phyloP scores from a whole-genome alignment of 805 yeast species.

The Zygosaccharomyces rouxii region DNA sequence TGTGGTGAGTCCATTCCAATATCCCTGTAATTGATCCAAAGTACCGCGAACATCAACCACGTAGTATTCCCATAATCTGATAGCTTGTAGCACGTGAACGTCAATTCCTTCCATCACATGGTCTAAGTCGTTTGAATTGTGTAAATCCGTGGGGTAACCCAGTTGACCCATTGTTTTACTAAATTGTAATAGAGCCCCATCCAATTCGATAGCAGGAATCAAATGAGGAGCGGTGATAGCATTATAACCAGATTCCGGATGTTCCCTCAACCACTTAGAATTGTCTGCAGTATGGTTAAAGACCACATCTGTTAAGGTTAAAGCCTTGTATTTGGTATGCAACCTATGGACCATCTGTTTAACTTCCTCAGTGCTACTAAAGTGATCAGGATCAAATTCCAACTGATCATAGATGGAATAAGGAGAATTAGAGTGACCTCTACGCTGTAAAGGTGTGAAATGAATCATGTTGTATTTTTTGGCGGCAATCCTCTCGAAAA shows the following conservation, averaged over 20 bases:
- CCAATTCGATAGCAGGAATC: slow-evolving; percentile 78
- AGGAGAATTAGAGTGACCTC: slow-evolving; percentile 91
- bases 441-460: slow-evolving; percentile 85
- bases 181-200: slow-evolving; percentile 59
- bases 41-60: slow-evolving; percentile 54
- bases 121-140: slow-evolving; percentile 50
- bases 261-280: slow-evolving; percentile 76
- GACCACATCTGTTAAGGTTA: slow-evolving; percentile 86
- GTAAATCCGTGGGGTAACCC: slow-evolving; percentile 59
- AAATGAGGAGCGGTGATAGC: slow-evolving; percentile 86
- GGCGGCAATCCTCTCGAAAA: slow-evolving; percentile 54
- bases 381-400: slow-evolving; percentile 62
- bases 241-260: slow-evolving; percentile 90
- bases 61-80: slow-evolving; percentile 85
- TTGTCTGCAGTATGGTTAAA: slow-evolving; percentile 93
- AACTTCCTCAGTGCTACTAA: slow-evolving; percentile 55
- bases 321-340: slow-evolving; percentile 53
- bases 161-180: slow-evolving; percentile 52
- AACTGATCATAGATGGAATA: slow-evolving; percentile 88
- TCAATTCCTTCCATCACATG: slow-evolving; percentile 64
- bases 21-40: slow-evolving; percentile 37
- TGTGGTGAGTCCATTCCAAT: slow-evolving; percentile 31
- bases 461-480: slow-evolving; percentile 96
- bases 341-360: slow-evolving; percentile 44
- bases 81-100: slow-evolving; percentile 57